phyloP scores from a whole-genome alignment of 2,329 filamentous ascomycete genomes.

The Diatrype stigma region DNA sequence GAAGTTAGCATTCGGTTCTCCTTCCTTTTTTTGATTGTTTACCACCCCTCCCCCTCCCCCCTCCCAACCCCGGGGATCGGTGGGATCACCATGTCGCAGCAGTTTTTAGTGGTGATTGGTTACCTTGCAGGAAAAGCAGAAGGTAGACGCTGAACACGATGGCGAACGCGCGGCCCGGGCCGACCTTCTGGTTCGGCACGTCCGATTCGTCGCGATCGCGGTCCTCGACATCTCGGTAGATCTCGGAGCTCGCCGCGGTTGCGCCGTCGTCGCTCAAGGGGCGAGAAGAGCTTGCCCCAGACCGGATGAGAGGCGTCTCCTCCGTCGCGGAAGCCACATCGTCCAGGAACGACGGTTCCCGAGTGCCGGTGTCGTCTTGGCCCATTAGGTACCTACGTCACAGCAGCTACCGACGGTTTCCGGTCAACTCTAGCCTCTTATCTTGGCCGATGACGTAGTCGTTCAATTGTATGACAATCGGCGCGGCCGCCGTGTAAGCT shows the following conservation, averaged over 20 bases:
- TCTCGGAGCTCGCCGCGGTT: conserved; percentile 11
- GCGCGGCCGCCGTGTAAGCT: neutral
- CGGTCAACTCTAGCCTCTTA: too few species aligned
- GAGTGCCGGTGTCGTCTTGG: too few species aligned
- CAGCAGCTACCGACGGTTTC: too few species aligned
- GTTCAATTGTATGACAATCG: neutral
- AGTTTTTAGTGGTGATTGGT: conserved; percentile 1
- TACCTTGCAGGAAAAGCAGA: conserved; percentile 59
- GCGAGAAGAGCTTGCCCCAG: conserved; percentile 10
- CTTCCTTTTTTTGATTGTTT: too few species aligned
- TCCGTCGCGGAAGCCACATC: conserved; percentile 16
- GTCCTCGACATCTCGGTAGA: conserved; percentile 10
- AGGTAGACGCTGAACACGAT: conserved; percentile 51
- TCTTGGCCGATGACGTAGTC: neutral
- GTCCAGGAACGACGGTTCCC: conserved; percentile 8
- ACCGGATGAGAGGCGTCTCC: conserved; percentile 23
- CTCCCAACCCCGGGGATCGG: too few species aligned
- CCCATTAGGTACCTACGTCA: too few species aligned
- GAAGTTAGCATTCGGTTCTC: too few species aligned
- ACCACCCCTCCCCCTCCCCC: too few species aligned
- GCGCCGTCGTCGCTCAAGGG: conserved; percentile 2
- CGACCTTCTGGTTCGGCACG: conserved; percentile 26
- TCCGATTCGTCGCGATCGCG: conserved; percentile 18
- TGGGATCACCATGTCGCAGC: too few species aligned
- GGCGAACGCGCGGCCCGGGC: conserved; percentile 32